Base-by-base conservation (phyloP, 306 rosid genomes). In the Quercus mongolica region DNA sequence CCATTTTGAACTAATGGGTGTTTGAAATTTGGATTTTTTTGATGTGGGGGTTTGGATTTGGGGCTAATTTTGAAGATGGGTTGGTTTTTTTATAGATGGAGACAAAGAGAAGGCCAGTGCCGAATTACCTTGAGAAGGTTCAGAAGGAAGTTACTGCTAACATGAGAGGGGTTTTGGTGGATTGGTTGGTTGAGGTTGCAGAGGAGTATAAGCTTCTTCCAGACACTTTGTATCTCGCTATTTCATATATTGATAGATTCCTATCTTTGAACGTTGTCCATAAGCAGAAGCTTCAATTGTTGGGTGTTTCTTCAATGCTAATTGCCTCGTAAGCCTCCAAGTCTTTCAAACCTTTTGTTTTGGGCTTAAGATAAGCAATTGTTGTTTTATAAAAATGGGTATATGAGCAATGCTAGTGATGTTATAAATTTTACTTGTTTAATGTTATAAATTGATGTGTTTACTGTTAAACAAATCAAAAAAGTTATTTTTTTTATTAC, bases 171-270 rank as follows among this genome's bases (percentile, higher is more conserved):
- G 76, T 90, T 33, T 65, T 95, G 72, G 94, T 95, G 15, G 98
- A 95, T 83, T 95, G 99, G 99, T 83, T 95, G 77, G 94, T 95
- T 17, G 96, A 93, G 58, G 98, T 95, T 79, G 92, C 99, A 0
- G 99, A 95, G 74, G 98, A 95, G 38, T 91, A 91, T 70, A 89
- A 88, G 64, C 97, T 95, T 41, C 86, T 87, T 59, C 80, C 99
- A 0, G 99, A 95, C 25, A 88, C 99, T 41, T 84, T 93, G 21
- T 91, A 79, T 80, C 90, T 93, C 52, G 77, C 85, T 3, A 83
- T 93, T 57, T 73, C 89, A 0, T 95, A 89, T 51, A 76, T 95
- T 0, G 98, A 95, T 78, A 85, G 89, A 73, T 95, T 63, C 81
- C 73, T 95, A 4, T 95, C 99, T 4, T 52, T 77, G 83, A 83